These are phyloP conservation scores for Papiliotrema fonsecae DNA, from an alignment of 1,284 basidiomycete genomes.

Conservation along the genomic window DNA sequence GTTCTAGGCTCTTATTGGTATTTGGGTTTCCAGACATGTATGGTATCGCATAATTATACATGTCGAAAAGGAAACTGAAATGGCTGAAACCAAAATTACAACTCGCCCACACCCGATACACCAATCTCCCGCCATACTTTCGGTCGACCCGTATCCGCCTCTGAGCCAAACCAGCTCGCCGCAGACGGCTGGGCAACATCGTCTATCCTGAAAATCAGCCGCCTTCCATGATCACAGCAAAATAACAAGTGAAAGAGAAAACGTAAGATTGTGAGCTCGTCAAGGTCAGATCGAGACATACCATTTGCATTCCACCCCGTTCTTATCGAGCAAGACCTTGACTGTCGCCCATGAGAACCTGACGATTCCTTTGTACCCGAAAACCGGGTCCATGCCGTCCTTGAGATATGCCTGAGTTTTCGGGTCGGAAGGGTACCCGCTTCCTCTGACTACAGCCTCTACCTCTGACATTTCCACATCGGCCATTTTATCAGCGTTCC, in stretches of 20 bases:
- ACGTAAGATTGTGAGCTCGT: not conserved
- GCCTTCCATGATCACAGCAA: not conserved
- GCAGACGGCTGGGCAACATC: slow-evolving; percentile 67
- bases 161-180: slow-evolving; percentile 64
- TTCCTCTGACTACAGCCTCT: slow-evolving; percentile 54
- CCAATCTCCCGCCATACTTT: slow-evolving; percentile 66
- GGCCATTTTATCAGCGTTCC: no score
- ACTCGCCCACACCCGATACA: slow-evolving; percentile 59
- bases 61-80: no score
- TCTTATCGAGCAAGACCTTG: slow-evolving; percentile 77
- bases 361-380: slow-evolving; percentile 85
- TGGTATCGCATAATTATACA: no score
- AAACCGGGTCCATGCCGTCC: slow-evolving; percentile 73
- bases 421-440: slow-evolving; percentile 92
- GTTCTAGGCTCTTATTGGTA: no score
- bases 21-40: no score
- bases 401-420: slow-evolving; percentile 85
- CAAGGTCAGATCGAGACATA: slow-evolving; percentile 41
- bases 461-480: slow-evolving; percentile 14
- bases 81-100: no score
- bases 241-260: no score
- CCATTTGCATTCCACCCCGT: slow-evolving; percentile 74
- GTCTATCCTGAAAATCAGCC: slow-evolving; percentile 58
- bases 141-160: slow-evolving; percentile 64
- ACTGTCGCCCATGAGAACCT: slow-evolving; percentile 96